These are phyloP conservation scores for Malassezia nana DNA, from an alignment of 1,284 basidiomycete species.

Conservation along the genomic window DNA sequence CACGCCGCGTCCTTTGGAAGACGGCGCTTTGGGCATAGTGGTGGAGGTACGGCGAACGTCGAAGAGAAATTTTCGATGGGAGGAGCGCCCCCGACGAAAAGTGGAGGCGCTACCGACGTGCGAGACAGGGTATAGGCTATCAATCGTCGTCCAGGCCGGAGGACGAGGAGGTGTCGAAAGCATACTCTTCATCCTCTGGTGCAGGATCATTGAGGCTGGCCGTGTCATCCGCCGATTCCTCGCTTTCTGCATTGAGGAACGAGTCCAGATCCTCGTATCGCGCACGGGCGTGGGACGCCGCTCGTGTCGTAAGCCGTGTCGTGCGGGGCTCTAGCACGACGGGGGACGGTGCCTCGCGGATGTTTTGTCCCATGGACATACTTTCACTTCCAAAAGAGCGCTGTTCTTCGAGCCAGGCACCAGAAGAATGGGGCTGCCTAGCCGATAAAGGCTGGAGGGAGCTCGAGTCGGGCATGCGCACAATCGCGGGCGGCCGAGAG, in stretches of 20 bases:
- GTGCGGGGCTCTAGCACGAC: conserved; percentile 18
- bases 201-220: conserved; percentile 24
- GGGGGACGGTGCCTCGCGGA: too few species aligned
- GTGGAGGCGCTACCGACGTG: too few species aligned
- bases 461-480: conserved; percentile 12
- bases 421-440: neutral
- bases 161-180: neutral
- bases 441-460: neutral
- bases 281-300: conserved; percentile 5
- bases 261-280: conserved; percentile 39
- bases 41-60: neutral
- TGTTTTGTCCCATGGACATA: too few species aligned
- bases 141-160: conserved; percentile 1
- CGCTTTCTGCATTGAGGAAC: conserved; percentile 26
- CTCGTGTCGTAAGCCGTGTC: neutral
- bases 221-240: conserved; percentile 26
- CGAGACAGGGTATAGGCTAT: too few species aligned
- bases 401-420: neutral
- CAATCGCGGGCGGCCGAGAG: conserved; percentile 21
- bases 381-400: conserved; percentile 3
- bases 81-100: too few species aligned
- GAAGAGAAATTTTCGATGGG: neutral
- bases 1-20: conserved; percentile 11
- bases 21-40: conserved; percentile 18
- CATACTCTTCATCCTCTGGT: conserved; percentile 31